Base-by-base conservation (phyloP, 352 stramenopile genomes). In the Phytophthora citrophthora region DNA sequence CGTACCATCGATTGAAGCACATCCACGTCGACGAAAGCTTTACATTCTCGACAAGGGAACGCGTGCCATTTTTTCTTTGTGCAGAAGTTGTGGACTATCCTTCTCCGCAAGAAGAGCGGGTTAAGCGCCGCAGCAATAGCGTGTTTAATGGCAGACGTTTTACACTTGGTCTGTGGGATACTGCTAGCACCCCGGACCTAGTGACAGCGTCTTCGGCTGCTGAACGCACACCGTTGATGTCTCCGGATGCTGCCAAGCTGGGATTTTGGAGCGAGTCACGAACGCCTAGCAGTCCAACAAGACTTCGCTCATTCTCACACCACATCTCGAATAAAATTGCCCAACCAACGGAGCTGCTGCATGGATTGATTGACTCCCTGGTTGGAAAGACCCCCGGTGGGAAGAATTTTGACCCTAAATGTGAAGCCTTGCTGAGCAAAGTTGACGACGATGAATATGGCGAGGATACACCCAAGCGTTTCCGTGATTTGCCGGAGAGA, bases 241-340 rank as follows among this genome's bases (percentile, higher is more conserved):
- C 81, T 5, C 79, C 81, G 6, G 81, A 94, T 11, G 79, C 82
- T 13, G 63, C 76, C 2, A 83, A 81, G 47, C 72, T 94, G 2
- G 86, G 86, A 15, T 95, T 95, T 55, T 95, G 86, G 86, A 95
- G 86, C 46, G 82, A 93, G 45, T 85, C 80, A 8, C 86, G 88
- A 34, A 82, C 77, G 23, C 46, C 62, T 12, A 69, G 52, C 27
- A 93, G 82, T 43, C 84, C 84, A 29, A 85, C 67, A 29, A 60
- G 84, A 31, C 72, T 87, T 31, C 82, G 84, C 31, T 90, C 80
- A 7, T 76, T 93, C 44, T 93, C 83, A n/a, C 81, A 93, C 51
- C 81, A 90, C 32, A 74, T 93, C 41, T 79, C 79, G 9, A 81
- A 74, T n/a, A 86, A 80, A 54, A 89, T 91, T 48, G 67, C 71